phyloP scores from a whole-genome alignment of 148 eudicot species.

The Vaccinium vitisidaea region DNA sequence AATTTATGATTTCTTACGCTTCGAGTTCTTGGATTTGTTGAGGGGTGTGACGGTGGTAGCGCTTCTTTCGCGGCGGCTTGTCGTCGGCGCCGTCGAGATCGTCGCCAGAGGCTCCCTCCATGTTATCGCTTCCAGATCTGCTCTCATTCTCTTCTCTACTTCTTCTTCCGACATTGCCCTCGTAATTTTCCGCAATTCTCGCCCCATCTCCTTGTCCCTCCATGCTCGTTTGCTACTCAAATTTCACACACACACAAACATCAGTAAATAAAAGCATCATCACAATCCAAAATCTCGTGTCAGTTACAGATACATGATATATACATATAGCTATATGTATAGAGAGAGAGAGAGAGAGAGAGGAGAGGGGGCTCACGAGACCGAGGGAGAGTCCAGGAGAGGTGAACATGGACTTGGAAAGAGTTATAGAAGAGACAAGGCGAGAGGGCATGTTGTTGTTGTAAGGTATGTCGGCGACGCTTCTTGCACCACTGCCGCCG shows the following conservation, averaged over 20 bases:
- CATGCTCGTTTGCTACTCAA: conserved; percentile 53
- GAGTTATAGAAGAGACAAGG: conserved; percentile 36
- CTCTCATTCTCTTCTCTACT: conserved; percentile 83
- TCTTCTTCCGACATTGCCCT: conserved; percentile 46
- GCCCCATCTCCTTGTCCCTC: conserved; percentile 49
- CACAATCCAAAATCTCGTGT: not conserved
- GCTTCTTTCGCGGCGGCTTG: conserved; percentile 69
- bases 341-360: not conserved
- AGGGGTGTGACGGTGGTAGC: conserved; percentile 98
- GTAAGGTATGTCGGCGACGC: conserved; percentile 48
- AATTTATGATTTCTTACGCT: conserved; percentile 40
- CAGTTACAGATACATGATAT: not conserved
- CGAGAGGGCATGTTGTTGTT: conserved; percentile 49
- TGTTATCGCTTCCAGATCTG: conserved; percentile 92
- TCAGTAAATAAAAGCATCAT: not conserved
- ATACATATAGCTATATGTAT: not conserved
- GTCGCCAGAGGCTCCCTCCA: conserved; percentile 91
- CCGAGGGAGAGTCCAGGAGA: conserved; percentile 94
- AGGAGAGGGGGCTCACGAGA: conserved; percentile 40
- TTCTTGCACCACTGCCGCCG: conserved; percentile 32
- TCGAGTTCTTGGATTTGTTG: conserved; percentile 99
- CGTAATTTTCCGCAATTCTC: conserved; percentile 47
- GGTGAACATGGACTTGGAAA: conserved; percentile 69
- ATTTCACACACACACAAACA: not conserved
- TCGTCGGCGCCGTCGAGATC: conserved; percentile 66